Conservation (phyloP, 1,284 basidiomycete species). For the Rhodofomes roseus region DNA sequence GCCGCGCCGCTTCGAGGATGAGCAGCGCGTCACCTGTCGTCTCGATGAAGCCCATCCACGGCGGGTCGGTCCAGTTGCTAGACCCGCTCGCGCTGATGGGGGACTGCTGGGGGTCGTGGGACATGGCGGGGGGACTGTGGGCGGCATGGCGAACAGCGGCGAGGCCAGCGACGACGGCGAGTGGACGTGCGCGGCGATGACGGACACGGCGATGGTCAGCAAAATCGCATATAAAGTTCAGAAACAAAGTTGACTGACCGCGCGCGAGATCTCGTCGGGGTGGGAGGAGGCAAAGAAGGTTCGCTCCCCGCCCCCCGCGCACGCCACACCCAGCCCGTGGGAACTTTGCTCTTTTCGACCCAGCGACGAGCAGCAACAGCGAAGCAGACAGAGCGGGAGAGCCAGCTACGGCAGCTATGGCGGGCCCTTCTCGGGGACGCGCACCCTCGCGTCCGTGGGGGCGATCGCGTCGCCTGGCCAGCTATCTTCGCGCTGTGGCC, state of each 20-base stretch:
- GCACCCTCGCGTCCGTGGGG: background rate
- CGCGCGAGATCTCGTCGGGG: slow-evolving; percentile 26
- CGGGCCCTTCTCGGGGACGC: background rate
- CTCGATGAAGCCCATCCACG: slow-evolving; percentile 92
- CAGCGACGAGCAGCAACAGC: background rate
- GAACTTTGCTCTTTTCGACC: slow-evolving; percentile 4
- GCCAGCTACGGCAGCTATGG: too few species aligned
- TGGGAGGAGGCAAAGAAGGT: slow-evolving; percentile 27
- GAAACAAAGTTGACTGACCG: slow-evolving; percentile 30
- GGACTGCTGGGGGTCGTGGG: slow-evolving; percentile 26
- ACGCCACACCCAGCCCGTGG: slow-evolving; percentile 20
- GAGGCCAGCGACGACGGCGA: slow-evolving; percentile 8
- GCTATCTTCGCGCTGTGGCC: slow-evolving; percentile 2
- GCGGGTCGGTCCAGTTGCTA: slow-evolving; percentile 71
- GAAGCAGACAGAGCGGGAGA: background rate
- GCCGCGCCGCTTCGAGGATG: slow-evolving; percentile 90
- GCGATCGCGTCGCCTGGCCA: background rate
- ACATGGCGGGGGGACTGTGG: slow-evolving; percentile 24
- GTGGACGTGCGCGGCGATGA: slow-evolving; percentile 11
- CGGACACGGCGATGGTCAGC: slow-evolving; percentile 16
- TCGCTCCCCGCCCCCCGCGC: slow-evolving; percentile 27
- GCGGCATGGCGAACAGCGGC: slow-evolving; percentile 7
- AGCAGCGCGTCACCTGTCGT: slow-evolving; percentile 94
- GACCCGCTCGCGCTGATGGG: slow-evolving; percentile 24
- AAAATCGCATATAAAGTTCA: slow-evolving; percentile 23